Conservation (phyloP, 805 yeast species). For the Pichia ethanolica region DNA sequence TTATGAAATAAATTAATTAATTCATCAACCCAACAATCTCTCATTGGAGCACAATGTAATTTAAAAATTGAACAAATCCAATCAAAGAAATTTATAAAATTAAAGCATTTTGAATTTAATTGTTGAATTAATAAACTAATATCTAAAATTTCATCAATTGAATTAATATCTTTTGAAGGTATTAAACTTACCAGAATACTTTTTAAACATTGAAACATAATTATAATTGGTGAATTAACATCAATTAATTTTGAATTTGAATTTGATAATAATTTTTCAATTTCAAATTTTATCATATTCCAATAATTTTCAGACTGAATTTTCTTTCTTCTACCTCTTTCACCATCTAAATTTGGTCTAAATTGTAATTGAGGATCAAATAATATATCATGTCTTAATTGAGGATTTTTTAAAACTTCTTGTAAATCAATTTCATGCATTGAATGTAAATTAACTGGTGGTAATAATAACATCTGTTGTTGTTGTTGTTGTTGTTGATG, state of each 20-base stretch:
- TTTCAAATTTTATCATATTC: conserved; percentile 67
- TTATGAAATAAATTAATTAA: conserved; percentile 56
- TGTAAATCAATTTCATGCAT: conserved; percentile 81
- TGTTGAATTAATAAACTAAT: conserved; percentile 72
- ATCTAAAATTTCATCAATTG: conserved; percentile 68
- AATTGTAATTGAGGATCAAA: conserved; percentile 90
- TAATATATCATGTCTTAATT: conserved; percentile 83
- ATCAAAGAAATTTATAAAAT: conserved; percentile 58
- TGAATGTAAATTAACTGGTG: conserved; percentile 78
- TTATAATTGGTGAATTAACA: conserved; percentile 39
- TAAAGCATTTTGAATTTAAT: conserved; percentile 59
- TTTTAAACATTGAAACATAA: conserved; percentile 67
- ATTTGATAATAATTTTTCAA: conserved; percentile 31
- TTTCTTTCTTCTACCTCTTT: conserved; percentile 75
- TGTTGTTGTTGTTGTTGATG: conserved; percentile 1
- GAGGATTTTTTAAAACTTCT: conserved; percentile 86
- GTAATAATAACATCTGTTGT: conserved; percentile 31
- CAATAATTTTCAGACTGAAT: conserved; percentile 74
- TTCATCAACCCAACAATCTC: conserved; percentile 82
- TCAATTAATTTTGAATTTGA: conserved; percentile 11
- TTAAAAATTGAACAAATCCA: conserved; percentile 77
- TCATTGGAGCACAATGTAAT: conserved; percentile 92
- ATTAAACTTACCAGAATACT: conserved; percentile 68
- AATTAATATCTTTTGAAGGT: conserved; percentile 65
- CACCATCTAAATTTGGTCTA: conserved; percentile 87